Evolutionary conservation across 352 stramenopile species (phyloP).

Genomic region (Peronospora destructor): DNA sequence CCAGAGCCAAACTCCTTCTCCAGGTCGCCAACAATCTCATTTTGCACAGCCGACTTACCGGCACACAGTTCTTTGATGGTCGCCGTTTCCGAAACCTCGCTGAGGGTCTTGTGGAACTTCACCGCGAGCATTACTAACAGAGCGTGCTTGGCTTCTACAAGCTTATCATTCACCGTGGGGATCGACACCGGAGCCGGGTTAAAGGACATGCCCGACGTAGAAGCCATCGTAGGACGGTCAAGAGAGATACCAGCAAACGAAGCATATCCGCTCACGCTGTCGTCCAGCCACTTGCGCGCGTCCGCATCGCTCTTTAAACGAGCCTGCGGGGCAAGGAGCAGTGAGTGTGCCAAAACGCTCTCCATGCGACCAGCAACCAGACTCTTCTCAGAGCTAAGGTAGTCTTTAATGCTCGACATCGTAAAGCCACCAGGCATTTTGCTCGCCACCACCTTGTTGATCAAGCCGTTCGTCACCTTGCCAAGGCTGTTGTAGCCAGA

Average conservation of each 20-base stretch:
- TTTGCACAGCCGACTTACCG: slow-evolving; percentile 84
- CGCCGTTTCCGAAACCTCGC: slow-evolving; percentile 47
- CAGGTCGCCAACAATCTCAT: slow-evolving; percentile 82
- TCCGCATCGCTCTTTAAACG: slow-evolving; percentile 69
- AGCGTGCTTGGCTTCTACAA: slow-evolving; percentile 68
- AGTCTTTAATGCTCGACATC: slow-evolving; percentile 71
- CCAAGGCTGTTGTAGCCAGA: slow-evolving; percentile 60
- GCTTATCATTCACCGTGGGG: slow-evolving; percentile 51
- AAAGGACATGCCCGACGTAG: slow-evolving; percentile 31
- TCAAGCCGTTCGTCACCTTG: slow-evolving; percentile 52
- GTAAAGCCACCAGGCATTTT: slow-evolving; percentile 86
- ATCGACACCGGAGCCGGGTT: slow-evolving; percentile 36
- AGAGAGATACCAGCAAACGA: slow-evolving; percentile 70
- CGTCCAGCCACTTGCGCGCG: slow-evolving; percentile 77
- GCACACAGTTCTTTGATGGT: slow-evolving; percentile 77
- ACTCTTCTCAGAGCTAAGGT: slow-evolving; percentile 47
- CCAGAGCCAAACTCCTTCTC: slow-evolving; percentile 81
- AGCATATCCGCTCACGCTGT: slow-evolving; percentile 57
- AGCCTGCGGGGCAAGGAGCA: slow-evolving; percentile 47
- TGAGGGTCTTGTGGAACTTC: slow-evolving; percentile 72
- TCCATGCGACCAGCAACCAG: slow-evolving; percentile 68
- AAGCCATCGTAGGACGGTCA: slow-evolving; percentile 18
- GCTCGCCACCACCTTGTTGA: slow-evolving; percentile 68
- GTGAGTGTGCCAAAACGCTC: slow-evolving; percentile 64
- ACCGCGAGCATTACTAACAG: slow-evolving; percentile 65